Percentiles rank a stretch among this genome's conserved stretches.
phyloP scores from a whole-genome alignment of 805 yeast species.

The Brettanomyces bruxellensis region DNA sequence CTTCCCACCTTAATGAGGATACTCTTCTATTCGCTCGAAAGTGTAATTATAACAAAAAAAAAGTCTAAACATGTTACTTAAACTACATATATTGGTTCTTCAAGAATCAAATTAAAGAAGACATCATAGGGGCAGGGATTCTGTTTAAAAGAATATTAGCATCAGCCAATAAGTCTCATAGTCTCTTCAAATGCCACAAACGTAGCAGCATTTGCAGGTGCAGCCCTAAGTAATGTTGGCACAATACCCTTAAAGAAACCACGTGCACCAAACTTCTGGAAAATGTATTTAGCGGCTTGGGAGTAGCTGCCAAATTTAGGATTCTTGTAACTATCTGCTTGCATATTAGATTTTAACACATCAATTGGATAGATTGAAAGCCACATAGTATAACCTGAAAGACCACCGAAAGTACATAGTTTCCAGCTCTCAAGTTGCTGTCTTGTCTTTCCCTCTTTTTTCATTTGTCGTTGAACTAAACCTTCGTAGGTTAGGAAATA shows the following conservation, averaged over 20 bases:
- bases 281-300: conserved; percentile 51
- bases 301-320: conserved; percentile 52
- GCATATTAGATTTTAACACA: conserved; percentile 83
- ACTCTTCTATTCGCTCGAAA: too few species aligned
- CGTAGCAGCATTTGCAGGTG: conserved; percentile 97
- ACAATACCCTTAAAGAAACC: conserved; percentile 88
- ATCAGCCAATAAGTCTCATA: conserved; percentile 49
- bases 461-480: conserved; percentile 58
- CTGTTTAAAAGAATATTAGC: not conserved
- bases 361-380: conserved; percentile 77
- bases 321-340: conserved; percentile 53
- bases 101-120: too few species aligned
- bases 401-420: conserved; percentile 80
- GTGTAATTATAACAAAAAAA: too few species aligned
- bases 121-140: not conserved
- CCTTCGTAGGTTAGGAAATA: conserved; percentile 91
- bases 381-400: conserved; percentile 91
- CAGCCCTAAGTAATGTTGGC: conserved; percentile 92
- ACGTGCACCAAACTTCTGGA: conserved; percentile 48
- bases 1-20: too few species aligned
- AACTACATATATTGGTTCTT: too few species aligned
- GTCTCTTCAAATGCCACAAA: conserved; percentile 89
- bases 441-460: conserved; percentile 38
- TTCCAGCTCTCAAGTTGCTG: conserved; percentile 81
- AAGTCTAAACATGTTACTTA: too few species aligned